Percentiles rank a stretch among this genome's conserved stretches.
These are phyloP conservation scores for Jamesozyma piceae DNA, from an alignment of 805 yeast species.

Conservation along the genomic window DNA sequence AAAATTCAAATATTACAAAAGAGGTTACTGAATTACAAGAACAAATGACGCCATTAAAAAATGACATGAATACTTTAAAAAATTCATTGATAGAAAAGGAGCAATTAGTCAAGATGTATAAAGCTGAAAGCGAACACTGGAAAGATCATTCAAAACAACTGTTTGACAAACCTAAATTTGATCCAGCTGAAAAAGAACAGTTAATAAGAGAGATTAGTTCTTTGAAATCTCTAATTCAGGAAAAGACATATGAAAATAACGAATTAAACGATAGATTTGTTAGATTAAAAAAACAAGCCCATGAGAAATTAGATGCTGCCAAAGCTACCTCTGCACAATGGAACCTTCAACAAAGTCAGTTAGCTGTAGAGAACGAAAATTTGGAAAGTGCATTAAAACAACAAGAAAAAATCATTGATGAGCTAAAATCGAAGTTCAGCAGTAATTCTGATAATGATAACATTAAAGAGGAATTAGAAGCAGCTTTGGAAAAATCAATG, in stretches of 20 bases:
- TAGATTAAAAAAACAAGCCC: constrained; percentile 29
- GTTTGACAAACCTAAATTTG: constrained; percentile 9
- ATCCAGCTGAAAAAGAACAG: constrained; percentile 14
- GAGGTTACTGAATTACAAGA: background rate
- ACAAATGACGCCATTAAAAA: constrained; percentile 1
- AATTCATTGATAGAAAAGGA: constrained; percentile 16
- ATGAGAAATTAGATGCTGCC: constrained; percentile 28
- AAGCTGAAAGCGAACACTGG: constrained; percentile 14
- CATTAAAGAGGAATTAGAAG: background rate
- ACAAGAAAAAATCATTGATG: background rate
- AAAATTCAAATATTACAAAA: background rate
- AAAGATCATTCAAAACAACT: constrained; percentile 17
- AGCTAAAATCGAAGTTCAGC: background rate
- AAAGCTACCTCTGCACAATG: constrained; percentile 32
- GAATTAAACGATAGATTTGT: constrained; percentile 28
- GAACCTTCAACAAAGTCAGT: constrained; percentile 26
- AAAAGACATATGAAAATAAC: constrained; percentile 21
- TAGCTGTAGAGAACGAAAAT: constrained; percentile 2
- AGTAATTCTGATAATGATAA: background rate
- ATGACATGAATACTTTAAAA: background rate
- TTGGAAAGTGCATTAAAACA: constrained; percentile 1
- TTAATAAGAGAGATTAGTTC: constrained; percentile 17
- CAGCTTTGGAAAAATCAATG: constrained; percentile 1
- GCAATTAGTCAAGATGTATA: constrained; percentile 8
- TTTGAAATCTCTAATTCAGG: constrained; percentile 18